Percentiles rank a stretch among this genome's conserved stretches.
Conservation (phyloP, 2,329 filamentous ascomycete species). For the Cryphonectria japonica region DNA sequence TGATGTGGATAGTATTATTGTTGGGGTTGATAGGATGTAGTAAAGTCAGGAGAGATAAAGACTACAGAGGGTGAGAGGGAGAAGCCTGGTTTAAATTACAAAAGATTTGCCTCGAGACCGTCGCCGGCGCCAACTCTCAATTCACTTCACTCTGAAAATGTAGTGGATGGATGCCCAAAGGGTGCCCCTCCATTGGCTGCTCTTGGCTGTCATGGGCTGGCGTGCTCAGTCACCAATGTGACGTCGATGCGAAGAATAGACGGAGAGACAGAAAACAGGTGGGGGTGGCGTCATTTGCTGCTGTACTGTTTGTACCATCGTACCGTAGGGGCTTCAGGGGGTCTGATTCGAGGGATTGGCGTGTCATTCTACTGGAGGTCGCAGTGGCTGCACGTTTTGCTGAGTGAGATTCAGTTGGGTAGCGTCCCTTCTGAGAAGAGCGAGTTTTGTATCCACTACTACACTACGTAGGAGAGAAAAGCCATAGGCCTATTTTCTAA, state of each 20-base stretch:
- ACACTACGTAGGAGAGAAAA: neutral
- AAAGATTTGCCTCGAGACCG: conserved; percentile 10
- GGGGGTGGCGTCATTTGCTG: conserved; percentile 11
- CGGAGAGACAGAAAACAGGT: neutral
- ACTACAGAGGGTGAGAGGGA: neutral
- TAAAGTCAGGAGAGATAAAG: neutral
- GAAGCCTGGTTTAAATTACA: neutral
- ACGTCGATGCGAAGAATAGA: conserved; percentile 19
- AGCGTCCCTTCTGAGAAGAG: neutral
- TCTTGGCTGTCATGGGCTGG: conserved; percentile 21
- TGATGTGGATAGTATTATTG: neutral
- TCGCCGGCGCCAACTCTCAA: conserved; percentile 12
- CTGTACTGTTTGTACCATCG: too few species aligned
- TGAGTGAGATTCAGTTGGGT: neutral
- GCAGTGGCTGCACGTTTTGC: neutral
- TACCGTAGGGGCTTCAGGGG: neutral
- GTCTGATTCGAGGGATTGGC: neutral
- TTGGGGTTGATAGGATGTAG: neutral
- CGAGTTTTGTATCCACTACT: neutral
- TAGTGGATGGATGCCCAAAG: conserved; percentile 20
- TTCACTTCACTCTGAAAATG: neutral
- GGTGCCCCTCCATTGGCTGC: conserved; percentile 23
- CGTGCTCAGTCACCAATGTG: conserved; percentile 28
- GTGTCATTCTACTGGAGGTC: neutral
- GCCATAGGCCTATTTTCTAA: too few species aligned